Evolutionary conservation across 73 alveolate species (phyloP).

Genomic region (Effrenium voratum): DNA sequence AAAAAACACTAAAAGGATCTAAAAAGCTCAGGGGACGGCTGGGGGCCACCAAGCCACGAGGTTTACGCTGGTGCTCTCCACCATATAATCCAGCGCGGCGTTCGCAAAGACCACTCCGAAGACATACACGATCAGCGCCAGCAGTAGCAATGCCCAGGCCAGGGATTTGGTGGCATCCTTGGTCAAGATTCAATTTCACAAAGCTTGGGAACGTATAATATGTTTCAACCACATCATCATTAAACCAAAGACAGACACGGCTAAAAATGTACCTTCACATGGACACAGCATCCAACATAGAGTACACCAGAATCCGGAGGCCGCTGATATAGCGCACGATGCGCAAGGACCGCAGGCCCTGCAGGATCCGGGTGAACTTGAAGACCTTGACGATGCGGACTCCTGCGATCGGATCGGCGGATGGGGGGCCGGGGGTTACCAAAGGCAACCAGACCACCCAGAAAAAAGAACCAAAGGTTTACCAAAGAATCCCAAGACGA

Average conservation of each 20-base stretch:
- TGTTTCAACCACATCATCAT: neutral
- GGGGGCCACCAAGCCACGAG: too few species aligned
- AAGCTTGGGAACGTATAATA: neutral
- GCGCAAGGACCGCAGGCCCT: slow-evolving; percentile 74
- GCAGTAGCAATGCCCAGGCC: neutral
- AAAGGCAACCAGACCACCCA: too few species aligned
- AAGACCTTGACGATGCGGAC: slow-evolving; percentile 47
- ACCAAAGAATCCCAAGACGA: too few species aligned
- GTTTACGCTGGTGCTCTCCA: too few species aligned
- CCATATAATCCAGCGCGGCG: slow-evolving; percentile 32
- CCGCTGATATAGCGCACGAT: slow-evolving; percentile 65
- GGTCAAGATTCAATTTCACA: neutral
- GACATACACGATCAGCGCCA: slow-evolving; percentile 27
- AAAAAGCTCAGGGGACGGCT: too few species aligned
- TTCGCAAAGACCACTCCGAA: slow-evolving; percentile 35
- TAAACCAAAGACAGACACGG: neutral
- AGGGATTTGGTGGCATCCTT: slow-evolving; percentile 6
- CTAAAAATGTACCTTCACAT: neutral
- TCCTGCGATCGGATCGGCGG: slow-evolving; percentile 2
- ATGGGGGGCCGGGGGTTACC: neutral
- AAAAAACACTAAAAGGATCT: too few species aligned
- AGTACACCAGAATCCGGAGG: slow-evolving; percentile 40
- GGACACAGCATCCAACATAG: slow-evolving; percentile 11
- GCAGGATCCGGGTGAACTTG: slow-evolving; percentile 61
- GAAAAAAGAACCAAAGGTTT: too few species aligned